phyloP scores from a whole-genome alignment of 371 early-diverging fungal genomes.

The Mortierella sp. region DNA sequence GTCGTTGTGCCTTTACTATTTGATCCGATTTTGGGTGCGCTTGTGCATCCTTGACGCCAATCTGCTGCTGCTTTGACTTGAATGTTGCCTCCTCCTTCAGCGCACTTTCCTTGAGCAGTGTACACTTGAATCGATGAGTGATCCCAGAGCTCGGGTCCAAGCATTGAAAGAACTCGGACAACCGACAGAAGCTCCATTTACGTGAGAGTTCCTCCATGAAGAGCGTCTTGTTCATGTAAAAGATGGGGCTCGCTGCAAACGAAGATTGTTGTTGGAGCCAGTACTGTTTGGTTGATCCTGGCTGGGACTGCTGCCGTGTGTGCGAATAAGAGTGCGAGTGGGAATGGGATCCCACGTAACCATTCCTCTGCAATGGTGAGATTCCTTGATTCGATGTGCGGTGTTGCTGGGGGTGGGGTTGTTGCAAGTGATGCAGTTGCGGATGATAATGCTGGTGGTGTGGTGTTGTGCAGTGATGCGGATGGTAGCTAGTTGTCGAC shows the following conservation, averaged over 20 bases:
- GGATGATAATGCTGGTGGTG: neutral
- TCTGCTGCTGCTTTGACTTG: conserved; percentile 52
- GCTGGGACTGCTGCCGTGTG: conserved; percentile 38
- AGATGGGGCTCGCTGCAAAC: conserved; percentile 22
- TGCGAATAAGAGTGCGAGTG: conserved; percentile 34
- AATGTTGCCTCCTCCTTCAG: conserved; percentile 55
- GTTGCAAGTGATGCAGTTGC: conserved; percentile 14
- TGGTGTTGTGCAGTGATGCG: conserved; percentile 8
- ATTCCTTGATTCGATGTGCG: neutral
- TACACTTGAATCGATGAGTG: conserved; percentile 76
- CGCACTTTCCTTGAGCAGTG: conserved; percentile 79
- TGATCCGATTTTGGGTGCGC: conserved; percentile 7
- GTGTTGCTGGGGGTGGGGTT: conserved; percentile 10
- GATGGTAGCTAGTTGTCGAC: conserved; percentile 18
- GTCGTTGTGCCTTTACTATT: neutral
- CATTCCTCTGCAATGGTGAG: too few species aligned
- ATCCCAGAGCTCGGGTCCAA: conserved; percentile 73
- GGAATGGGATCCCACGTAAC: neutral
- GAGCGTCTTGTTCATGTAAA: conserved; percentile 51
- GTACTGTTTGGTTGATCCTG: conserved; percentile 35
- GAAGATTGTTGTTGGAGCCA: conserved; percentile 41
- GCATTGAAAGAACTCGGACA: conserved; percentile 81
- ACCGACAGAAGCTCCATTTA: conserved; percentile 82
- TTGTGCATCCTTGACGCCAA: conserved; percentile 39
- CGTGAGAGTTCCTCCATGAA: conserved; percentile 75